These are phyloP conservation scores for Combretum micranthum DNA, from an alignment of 345 rosid species.

Conservation along the genomic window DNA sequence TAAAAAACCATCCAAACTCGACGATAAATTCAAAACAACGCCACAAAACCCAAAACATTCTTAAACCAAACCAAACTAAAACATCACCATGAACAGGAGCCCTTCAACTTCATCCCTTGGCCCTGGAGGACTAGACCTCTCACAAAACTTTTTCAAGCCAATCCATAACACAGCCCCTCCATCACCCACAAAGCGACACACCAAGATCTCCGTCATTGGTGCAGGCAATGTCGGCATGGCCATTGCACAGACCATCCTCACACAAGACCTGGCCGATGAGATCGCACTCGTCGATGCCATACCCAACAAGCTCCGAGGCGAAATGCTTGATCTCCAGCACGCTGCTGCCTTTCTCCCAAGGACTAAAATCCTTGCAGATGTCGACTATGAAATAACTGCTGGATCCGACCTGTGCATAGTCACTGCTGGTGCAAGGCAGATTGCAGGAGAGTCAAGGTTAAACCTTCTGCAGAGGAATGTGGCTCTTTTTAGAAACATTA, in stretches of 20 bases:
- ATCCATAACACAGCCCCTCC: constrained; percentile 45
- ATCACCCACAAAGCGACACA: constrained; percentile 45
- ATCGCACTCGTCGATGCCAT: constrained; percentile 67
- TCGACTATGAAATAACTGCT: constrained; percentile 56
- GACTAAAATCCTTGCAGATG: constrained; percentile 63
- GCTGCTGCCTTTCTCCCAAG: constrained; percentile 98
- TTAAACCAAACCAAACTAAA: background rate
- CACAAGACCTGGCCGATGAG: constrained; percentile 70
- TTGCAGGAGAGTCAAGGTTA: constrained; percentile 78
- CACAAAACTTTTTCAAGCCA: constrained; percentile 64
- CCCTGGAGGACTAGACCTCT: constrained; percentile 58
- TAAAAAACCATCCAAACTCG: no score
- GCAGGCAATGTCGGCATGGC: constrained; percentile 97
- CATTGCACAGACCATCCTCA: constrained; percentile 91
- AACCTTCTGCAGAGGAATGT: constrained; percentile 82
- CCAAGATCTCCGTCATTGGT: constrained; percentile 79
- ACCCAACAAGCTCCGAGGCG: constrained; percentile 70
- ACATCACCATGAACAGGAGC: constrained; percentile 40
- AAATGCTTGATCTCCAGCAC: constrained; percentile 99
- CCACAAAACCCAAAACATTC: background rate
- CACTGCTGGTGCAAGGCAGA: constrained; percentile 88
- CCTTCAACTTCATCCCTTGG: constrained; percentile 51
- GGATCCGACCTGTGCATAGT: constrained; percentile 88
- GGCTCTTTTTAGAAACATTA: constrained; percentile 46
- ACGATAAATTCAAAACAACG: no score